These are phyloP conservation scores for Hansenula sp. DNA, from an alignment of 1,139 yeast genomes.

Conservation along the genomic window DNA sequence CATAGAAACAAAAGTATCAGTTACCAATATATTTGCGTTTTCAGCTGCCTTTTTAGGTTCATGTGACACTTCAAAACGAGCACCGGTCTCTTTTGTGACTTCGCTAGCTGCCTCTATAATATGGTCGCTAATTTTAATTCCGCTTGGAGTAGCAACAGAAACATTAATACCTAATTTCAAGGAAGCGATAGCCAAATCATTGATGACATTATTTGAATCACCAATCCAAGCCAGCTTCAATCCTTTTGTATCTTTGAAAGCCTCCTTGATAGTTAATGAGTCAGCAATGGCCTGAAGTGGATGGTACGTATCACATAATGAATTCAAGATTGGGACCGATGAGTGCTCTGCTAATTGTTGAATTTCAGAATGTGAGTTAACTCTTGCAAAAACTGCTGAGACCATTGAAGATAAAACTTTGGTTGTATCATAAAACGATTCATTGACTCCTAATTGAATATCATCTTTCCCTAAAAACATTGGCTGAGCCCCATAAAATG, in stretches of 20 bases:
- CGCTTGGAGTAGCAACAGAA: slow-evolving; percentile 76
- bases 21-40: slow-evolving; percentile 77
- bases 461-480: slow-evolving; percentile 96
- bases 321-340: slow-evolving; percentile 85
- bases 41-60: slow-evolving; percentile 72
- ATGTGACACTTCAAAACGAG: slow-evolving; percentile 58
- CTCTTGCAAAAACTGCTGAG: slow-evolving; percentile 94
- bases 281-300: slow-evolving; percentile 96
- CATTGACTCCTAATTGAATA: slow-evolving; percentile 93
- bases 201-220: slow-evolving; percentile 92
- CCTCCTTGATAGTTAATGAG: slow-evolving; percentile 77
- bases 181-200: slow-evolving; percentile 90
- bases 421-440: slow-evolving; percentile 82
- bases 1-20: slow-evolving; percentile 99
- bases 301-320: slow-evolving; percentile 88
- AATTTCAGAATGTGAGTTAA: slow-evolving; percentile 79
- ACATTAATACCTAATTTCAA: slow-evolving; percentile 83
- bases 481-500: slow-evolving; percentile 92
- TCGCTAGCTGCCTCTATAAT: slow-evolving; percentile 53
- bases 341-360: slow-evolving; percentile 72
- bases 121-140: slow-evolving; percentile 59
- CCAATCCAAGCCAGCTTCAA: slow-evolving; percentile 94
- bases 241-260: slow-evolving; percentile 45
- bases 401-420: slow-evolving; percentile 93
- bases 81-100: slow-evolving; percentile 49